These are phyloP conservation scores for Diaporthe batatas DNA, from an alignment of 2,329 filamentous ascomycete genomes.

Conservation along the genomic window DNA sequence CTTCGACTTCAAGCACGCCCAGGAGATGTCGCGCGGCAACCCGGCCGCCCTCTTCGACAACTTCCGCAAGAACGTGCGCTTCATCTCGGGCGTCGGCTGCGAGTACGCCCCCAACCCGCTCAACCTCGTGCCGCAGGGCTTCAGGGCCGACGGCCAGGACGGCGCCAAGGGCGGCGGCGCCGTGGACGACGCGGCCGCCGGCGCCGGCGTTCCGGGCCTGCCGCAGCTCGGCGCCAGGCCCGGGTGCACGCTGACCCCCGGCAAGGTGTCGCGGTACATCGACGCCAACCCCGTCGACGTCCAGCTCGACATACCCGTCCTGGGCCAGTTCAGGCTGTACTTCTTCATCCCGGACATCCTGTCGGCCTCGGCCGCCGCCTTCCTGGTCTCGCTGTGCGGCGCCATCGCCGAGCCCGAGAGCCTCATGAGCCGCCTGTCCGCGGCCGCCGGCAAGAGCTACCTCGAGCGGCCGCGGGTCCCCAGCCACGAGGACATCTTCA, in stretches of 20 bases:
- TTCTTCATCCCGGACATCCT: slow-evolving; percentile 53
- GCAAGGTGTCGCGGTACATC: slow-evolving; percentile 63
- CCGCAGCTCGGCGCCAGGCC: slow-evolving; percentile 39
- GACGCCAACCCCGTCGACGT: slow-evolving; percentile 68
- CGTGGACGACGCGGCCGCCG: background rate
- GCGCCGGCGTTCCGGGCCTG: slow-evolving; percentile 40
- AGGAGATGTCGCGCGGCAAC: slow-evolving; percentile 72
- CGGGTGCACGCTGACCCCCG: slow-evolving; percentile 57
- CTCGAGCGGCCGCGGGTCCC: slow-evolving; percentile 67
- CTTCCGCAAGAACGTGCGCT: slow-evolving; percentile 78
- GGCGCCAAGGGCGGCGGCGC: too few relatives aligned
- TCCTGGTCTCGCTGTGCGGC: slow-evolving; percentile 54
- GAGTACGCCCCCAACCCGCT: slow-evolving; percentile 51
- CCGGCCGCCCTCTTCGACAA: slow-evolving; percentile 74
- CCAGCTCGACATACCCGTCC: slow-evolving; percentile 65
- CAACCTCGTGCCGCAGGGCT: slow-evolving; percentile 28
- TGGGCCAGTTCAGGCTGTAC: slow-evolving; percentile 67
- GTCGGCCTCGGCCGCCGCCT: slow-evolving; percentile 38
- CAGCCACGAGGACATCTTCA: slow-evolving; percentile 74
- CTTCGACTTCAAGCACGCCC: slow-evolving; percentile 71
- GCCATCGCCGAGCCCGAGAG: slow-evolving; percentile 64
- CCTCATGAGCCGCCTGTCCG: slow-evolving; percentile 71
- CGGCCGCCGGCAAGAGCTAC: slow-evolving; percentile 73
- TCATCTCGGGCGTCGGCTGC: slow-evolving; percentile 80
- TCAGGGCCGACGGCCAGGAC: background rate